Evolutionary conservation across 2,329 filamentous ascomycete species (phyloP), one percentile per base, ranked within the genome.

Genomic region (Phaeosphaeriaceae sp.): DNA sequence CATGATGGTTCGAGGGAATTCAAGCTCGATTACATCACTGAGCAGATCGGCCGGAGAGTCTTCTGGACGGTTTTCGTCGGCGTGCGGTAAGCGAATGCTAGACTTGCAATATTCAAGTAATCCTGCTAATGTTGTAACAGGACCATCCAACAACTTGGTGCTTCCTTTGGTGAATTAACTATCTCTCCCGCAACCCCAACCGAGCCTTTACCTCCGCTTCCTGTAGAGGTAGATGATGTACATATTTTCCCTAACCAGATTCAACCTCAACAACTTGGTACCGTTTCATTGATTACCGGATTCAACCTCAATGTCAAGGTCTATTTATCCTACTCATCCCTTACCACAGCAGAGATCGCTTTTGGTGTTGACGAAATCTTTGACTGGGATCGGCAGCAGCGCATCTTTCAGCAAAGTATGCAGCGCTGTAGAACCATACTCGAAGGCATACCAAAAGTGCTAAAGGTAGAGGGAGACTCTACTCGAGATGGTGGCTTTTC

Each of bases 11-110:
- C 59, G 15, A 64, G 64, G 16, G 75, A 77, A 34, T 57, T 70
- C 23, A 66, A 68, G 28, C 52, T 74, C 12, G 77, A 79, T 59
- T 59, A 67, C 32, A 79, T 81, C 50, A 80, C 76, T 3, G 70
- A 77, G 48, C 76, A 81, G 54, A 86, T 85, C 51, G 81, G 80
- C 4, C 77, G 80, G 33, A 78, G 83, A 30, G 74, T 96, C 33
- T 96, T 95, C 70, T 96, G 92, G 87, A 87, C 89, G 17, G 81
- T 92, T 59, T 85, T 94, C 54, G 83, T 92, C 4, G 87, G 87
- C 28, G 83, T 90, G 51, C 82, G 87, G 82, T 87, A 54, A 42
- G 77, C 54, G 4, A 15, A 16, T 12, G n/a, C 30, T 87, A 87
- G 50, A 88, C 88, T 0, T 83, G 91, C 68, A 11, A 26, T 81